These are phyloP conservation scores for Pseudevernia furfuracea DNA, from an alignment of 495 filamentous ascomycete species.

Conservation along the genomic window DNA sequence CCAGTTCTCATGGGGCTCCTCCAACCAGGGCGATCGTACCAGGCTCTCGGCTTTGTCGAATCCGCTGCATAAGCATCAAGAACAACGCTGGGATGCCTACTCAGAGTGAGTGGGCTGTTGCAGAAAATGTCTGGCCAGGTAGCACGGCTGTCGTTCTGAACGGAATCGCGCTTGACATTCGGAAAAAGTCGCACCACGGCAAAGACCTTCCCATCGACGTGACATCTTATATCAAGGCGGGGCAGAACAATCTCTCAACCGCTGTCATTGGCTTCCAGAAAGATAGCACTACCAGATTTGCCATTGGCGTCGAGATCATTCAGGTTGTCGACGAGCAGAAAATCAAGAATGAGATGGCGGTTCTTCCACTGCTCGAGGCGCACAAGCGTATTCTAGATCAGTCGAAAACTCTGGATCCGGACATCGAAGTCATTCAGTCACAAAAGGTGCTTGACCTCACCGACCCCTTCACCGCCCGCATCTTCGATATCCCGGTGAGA, in stretches of 20 bases:
- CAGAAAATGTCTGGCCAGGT: constrained; percentile 64
- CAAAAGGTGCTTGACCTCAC: constrained; percentile 63
- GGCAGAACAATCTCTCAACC: constrained; percentile 53
- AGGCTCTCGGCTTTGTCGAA: constrained; percentile 34
- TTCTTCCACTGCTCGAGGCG: constrained; percentile 29
- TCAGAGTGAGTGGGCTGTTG: constrained; percentile 50
- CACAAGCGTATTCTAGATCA: constrained; percentile 35
- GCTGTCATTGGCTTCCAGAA: constrained; percentile 41
- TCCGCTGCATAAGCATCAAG: constrained; percentile 39
- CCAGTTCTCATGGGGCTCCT: constrained; percentile 9
- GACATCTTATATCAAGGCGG: constrained; percentile 44
- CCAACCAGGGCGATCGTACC: constrained; percentile 10
- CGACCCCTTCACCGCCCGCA: constrained; percentile 63
- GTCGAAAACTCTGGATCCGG: constrained; percentile 50
- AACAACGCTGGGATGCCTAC: constrained; percentile 17
- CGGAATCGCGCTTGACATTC: constrained; percentile 44
- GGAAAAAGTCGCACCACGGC: constrained; percentile 58
- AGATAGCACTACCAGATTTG: constrained; percentile 36
- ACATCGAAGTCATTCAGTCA: constrained; percentile 55
- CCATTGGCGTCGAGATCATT: constrained; percentile 56
- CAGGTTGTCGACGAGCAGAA: constrained; percentile 44
- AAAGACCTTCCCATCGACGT: constrained; percentile 73
- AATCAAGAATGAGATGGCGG: constrained; percentile 39
- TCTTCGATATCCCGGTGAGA: constrained; percentile 66
- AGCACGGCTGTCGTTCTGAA: constrained; percentile 67